Base-by-base conservation (phyloP, 2,329 filamentous ascomycete genomes). In the Pestalotiopsis sp. region DNA sequence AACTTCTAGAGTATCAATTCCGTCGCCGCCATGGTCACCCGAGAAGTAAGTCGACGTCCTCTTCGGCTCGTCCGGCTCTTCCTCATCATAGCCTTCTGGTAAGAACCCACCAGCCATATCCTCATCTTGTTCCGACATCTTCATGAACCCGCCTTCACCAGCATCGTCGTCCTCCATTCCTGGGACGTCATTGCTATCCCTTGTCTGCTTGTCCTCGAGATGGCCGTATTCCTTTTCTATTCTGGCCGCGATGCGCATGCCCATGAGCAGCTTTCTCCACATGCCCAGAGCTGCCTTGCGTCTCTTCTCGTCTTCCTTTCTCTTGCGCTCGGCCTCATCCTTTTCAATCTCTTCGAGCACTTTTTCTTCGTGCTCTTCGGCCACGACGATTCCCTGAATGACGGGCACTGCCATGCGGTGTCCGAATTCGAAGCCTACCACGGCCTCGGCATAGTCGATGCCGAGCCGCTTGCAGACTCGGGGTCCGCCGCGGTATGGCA, bases 401-500 rank as follows among this genome's bases (percentile, higher is more conserved):
- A 98, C 90, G 0, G 96, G 96, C 0, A 98, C 94, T 4, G 96
- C 96, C 86, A 96, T 95, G 70, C 96, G 92, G 74, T 96, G 92
- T 0, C 95, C 95, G 78, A 98, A 99, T 77, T 99, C 96, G 78
- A 99, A 99, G 1, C 94, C 96, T 0, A 95, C 95, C 2, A 97
- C 96, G 1, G 96, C 96, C 80, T 98, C 96, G 0, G 96, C 96
- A 74, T 91, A 97, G 76, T 98, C 94, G 49, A 98, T 92, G 4
- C 90, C 89, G 0, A 99, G 84, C 70, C 92, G 91, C 77, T 93
- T 94, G 79, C 95, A 98, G 1, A 98, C 88, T 62, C 91, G 90
- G 39, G 91, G 90, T 0, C 91, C 92, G 0, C 93, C 93, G 60
- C 91, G 89, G 67, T 91, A 90, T 0, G 94, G 94, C 2, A 98